Evolutionary conservation across 2,329 filamentous ascomycete genomes (phyloP), one percentile per base, ranked within the genome.

Genomic region (Microascus cirrosus): DNA sequence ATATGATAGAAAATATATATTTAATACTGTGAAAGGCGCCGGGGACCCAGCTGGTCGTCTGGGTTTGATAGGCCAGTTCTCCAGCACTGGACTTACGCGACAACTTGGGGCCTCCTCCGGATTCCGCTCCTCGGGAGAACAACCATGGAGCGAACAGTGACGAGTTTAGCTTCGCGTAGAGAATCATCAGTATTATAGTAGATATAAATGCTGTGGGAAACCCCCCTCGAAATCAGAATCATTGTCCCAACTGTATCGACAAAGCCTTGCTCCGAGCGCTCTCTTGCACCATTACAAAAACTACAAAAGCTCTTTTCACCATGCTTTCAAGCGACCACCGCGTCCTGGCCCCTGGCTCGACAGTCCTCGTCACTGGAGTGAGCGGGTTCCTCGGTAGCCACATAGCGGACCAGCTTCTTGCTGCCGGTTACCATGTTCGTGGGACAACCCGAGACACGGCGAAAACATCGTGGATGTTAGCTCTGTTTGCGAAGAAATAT

Each of bases 331-430:
- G 24, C 35, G 13, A 39, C 25, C 18, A 54, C 7, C 22, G 25
- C 35, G 18, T 35, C 24, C 36, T 59, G 20, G 48, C 58, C 15
- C 3, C 28, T 5, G 51, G 51, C 50, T 54, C 55, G 2, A 58
- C 63, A 18, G 62, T 75, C 35, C 65, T 70, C 18, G 70, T 75
- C 34, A 75, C 73, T 1, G 73, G 73, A 39, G 69, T 68, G 59
- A 76, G 73, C 61, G 73, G 73, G 60, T 73, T 74, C 59, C 69
- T 74, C 32, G 73, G 69, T 10, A 68, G 70, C 54, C 71, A 74
- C 61, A 70, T 69, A 55, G 65, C 68, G 50, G 69, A 70, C 7
- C 63, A 66, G 0, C 64, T 74, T n/a, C 68, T 76, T 1, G 15
- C 61, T 4, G 58, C 65, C 2, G 72, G 71, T 7, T 74, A 73